These are phyloP conservation scores for Beta vulgaris DNA, from an alignment of 148 eudicot species.

Conservation along the genomic window DNA sequence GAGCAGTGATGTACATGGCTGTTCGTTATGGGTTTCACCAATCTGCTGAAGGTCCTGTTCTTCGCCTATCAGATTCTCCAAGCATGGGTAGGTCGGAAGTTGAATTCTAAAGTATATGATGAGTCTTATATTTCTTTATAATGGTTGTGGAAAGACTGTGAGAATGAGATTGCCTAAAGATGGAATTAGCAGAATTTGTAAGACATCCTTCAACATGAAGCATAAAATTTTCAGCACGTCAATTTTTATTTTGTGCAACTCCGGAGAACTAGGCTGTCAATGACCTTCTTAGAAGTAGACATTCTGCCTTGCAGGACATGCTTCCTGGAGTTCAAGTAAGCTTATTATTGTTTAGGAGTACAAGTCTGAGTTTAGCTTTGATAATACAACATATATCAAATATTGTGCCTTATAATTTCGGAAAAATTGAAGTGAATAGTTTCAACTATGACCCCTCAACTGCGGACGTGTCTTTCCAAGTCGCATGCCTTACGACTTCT, in stretches of 20 bases:
- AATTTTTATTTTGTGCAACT: background rate
- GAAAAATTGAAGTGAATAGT: too few species aligned
- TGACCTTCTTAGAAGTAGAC: background rate
- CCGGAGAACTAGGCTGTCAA: background rate
- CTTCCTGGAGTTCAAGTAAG: background rate
- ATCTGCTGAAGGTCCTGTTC: slow-evolving; percentile 41
- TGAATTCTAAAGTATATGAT: background rate
- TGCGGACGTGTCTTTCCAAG: too few species aligned
- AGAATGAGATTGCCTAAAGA: background rate
- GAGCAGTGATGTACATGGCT: slow-evolving; percentile 63
- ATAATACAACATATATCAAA: background rate
- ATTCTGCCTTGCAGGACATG: background rate
- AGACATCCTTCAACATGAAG: background rate
- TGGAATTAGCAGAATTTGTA: too few species aligned
- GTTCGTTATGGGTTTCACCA: slow-evolving; percentile 48
- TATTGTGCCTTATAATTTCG: too few species aligned
- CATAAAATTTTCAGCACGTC: background rate
- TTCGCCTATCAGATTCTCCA: slow-evolving; percentile 50
- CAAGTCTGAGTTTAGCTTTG: background rate
- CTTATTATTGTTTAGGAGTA: background rate
- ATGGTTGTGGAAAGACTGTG: background rate
- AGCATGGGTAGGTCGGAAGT: slow-evolving; percentile 35
- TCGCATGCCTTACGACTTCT: too few species aligned
- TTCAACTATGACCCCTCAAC: too few species aligned
- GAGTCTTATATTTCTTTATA: background rate